Evolutionary conservation across 345 rosid genomes (phyloP), one percentile per base, ranked within the genome.

Genomic region (Citropsis articulata): DNA sequence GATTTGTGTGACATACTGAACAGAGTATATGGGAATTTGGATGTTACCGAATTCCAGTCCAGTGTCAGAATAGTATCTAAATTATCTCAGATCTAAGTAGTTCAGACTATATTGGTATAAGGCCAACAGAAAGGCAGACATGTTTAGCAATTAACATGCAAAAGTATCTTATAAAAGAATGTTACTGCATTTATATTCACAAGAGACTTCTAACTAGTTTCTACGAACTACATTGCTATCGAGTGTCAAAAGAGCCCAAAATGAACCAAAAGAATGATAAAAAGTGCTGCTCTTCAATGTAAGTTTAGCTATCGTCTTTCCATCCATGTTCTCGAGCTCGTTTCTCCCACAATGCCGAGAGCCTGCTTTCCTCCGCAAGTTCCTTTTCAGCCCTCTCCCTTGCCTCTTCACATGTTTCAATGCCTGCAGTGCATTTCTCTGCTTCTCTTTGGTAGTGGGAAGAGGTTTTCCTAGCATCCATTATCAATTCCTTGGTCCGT

Each of bases 371-470:
- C 73, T 79, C 82, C 12, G 27, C 68, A 6, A 88, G 72, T 21
- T 74, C 84, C 21, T 76, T 81, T 61, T 83, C 85, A 0, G 89
- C 86, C 62, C 84, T 79, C 75, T 86, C 84, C 67, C 91, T 84
- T 73, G 83, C 84, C 68, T 21, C 84, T 63, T 86, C 91, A 56
- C 91, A 88, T 68, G 78, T 67, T 30, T 73, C 81, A 30, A 79
- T 79, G 42, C 82, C 83, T 1, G 78, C 80, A 69, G 30, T 81
- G 79, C 91, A 88, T 66, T 86, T 88, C 72, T 83, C 85, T 73
- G 87, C 88, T 78, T 88, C 91, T 16, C n/a, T 76, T 57, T 81
- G 81, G 78, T 77, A 86, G 53, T 80, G 88, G 42, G 69, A 59
- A 2, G 83, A 76, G 24, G 75, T 19, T 35, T 28, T 73, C 80